Evolutionary conservation across 139 green algal species (phyloP), one percentile per base, ranked within the genome.

Genomic region (Medakamo hakoo): DNA sequence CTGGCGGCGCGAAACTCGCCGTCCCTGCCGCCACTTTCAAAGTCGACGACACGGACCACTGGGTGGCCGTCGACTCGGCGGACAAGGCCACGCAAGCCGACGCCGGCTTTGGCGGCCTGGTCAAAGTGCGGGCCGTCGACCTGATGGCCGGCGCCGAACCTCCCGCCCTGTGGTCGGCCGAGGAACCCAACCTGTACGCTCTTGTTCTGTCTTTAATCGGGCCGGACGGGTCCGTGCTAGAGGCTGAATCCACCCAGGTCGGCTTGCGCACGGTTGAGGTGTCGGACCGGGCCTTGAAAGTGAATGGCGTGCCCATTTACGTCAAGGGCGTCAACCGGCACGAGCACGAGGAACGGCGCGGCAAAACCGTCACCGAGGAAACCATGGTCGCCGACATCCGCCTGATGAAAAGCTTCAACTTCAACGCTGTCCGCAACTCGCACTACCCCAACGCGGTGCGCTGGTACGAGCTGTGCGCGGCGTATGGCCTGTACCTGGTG

Each of bases 381-480:
- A 62, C 70, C 31, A 86, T 86, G 80, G 30, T 82, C 21, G 4
- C 78, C 2, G 92, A 98, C 78, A 84, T 93, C 48, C 27, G 80
- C 20, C 73, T 97, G 3, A 93, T 99, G 77, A 98, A 98, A 80
- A 80, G 75, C 16, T 55, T 83, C 65, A 95, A 94, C 77, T 88
- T 99, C 73, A 99, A 99, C 67, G 88, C 93, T 16, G 83, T 96
- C 56, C 81, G 93, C 30, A 88, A 80, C 74, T 82, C 77, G 22
- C 93, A 99, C 76, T 99, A 99, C 80, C 93, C 93, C 49, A 97
- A 97, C 68, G 62, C 87, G 62, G 64, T 64, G 14, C 75, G 85
- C 25, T 97, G 87, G 82, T 94, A 94, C 66, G 86, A 94, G 69
- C 80, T 96, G 65, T 95, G 88, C 77, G 81, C 60, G 67, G 58